Conservation (phyloP, 495 filamentous ascomycete species). For the Astrothelium subdiscretum region DNA sequence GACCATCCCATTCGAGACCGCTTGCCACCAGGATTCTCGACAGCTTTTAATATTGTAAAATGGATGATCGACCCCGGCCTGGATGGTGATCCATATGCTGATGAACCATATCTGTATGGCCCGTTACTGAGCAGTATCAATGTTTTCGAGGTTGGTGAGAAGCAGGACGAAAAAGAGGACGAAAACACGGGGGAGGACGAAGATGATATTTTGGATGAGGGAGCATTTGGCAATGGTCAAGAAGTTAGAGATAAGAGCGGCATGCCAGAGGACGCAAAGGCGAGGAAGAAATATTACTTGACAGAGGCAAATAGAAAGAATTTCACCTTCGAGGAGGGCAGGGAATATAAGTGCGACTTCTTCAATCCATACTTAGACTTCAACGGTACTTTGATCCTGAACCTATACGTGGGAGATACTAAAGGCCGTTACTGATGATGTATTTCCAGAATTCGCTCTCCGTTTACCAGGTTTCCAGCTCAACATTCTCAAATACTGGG, state of each 20-base stretch:
- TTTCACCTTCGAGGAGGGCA: slow-evolving; percentile 47
- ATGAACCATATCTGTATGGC: slow-evolving; percentile 74
- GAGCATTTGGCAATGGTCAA: slow-evolving; percentile 41
- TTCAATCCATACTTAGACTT: slow-evolving; percentile 90
- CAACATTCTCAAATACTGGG: slow-evolving; percentile 71
- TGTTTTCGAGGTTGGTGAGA: slow-evolving; percentile 49
- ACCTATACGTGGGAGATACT: slow-evolving; percentile 30
- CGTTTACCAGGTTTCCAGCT: slow-evolving; percentile 68
- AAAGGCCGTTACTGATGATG: neutral
- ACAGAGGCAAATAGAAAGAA: slow-evolving; percentile 32
- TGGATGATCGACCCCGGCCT: slow-evolving; percentile 81
- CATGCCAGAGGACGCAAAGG: slow-evolving; percentile 22
- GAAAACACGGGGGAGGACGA: slow-evolving; percentile 14
- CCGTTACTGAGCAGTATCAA: slow-evolving; percentile 64
- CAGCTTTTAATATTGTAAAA: slow-evolving; percentile 69
- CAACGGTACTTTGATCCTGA: slow-evolving; percentile 38
- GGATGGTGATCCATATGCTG: slow-evolving; percentile 77
- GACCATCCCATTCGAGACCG: slow-evolving; percentile 73
- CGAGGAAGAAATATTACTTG: slow-evolving; percentile 32
- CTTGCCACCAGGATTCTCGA: slow-evolving; percentile 74
- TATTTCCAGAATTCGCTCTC: slow-evolving; percentile 52
- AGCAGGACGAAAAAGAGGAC: slow-evolving; percentile 15
- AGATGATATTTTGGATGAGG: slow-evolving; percentile 21
- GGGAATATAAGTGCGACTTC: slow-evolving; percentile 69
- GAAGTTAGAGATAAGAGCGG: slow-evolving; percentile 38